Base-by-base conservation (phyloP, 1,284 basidiomycete species). In the Ceratobasidium sp. region DNA sequence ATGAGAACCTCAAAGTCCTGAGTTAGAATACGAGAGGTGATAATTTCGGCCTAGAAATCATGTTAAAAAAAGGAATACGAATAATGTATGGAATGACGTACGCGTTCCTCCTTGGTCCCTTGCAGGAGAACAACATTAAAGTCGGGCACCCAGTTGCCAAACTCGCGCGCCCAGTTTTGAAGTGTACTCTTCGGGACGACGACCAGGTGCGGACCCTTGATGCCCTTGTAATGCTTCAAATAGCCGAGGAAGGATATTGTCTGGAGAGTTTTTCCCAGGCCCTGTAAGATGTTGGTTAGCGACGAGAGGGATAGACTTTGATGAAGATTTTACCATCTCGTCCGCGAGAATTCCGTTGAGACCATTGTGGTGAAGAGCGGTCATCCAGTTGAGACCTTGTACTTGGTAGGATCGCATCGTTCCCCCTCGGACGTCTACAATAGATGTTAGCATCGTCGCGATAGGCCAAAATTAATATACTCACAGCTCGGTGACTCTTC, bases 321-420 rank as follows among this genome's bases (percentile, higher is more conserved):
- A 76, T 6, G 9, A 2, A 23, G 9, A 2, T 82, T 89, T 68
- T 70, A 94, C 95, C 96, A 97, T 98, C 85, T 97, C 96, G 82
- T 97, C 96, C 0, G 96, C 95, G 1, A 97, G 89, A 78, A 97
- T 97, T 77, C 96, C 96, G 82, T 97, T 97, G 81, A 97, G 89
- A 78, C 96, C 95, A 82, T 97, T 97, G 84, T 97, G 95, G 83
- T 97, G 94, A 18, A 98, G 87, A 0, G 94, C 94, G 3, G 95
- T 92, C 96, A 99, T 95, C 97, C 97, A 97, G 85, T 99, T 99
- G 44, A 99, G 87, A 67, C 98, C 98, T 84, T 99, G 97, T 1
- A 99, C 86, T 85, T 99, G 98, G 84, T 99, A 99, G 64, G 93
- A 90, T 63, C 97, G 90, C 97, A 99, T 98, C 64, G 87, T 89